Base-by-base conservation (phyloP, 495 filamentous ascomycete species). In the Annulohypoxylon maeteangense region DNA sequence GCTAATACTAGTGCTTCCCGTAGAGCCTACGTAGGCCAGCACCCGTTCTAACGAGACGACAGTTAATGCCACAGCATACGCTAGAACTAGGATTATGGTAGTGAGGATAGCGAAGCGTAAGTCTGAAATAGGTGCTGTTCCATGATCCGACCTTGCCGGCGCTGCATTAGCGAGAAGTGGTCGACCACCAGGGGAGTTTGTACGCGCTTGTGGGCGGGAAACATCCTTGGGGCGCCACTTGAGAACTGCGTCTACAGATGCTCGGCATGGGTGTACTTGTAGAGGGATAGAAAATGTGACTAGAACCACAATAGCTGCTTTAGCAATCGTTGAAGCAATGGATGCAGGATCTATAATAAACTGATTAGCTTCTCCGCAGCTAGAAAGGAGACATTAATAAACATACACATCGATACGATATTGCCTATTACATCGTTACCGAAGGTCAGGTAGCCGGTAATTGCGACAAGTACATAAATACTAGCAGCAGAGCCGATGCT, bases 281-380 rank as follows among this genome's bases (percentile, higher is more conserved):
- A 99, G 86, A 6, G 95, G 96, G 67, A 98, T 95, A 23, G 93
- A 97, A 80, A 98, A 98, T 85, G 97, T 93, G 65, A 99, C 96
- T 7, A 99, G 90, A 73, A 98, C 86, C 64, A 99, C 95, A 74
- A 99, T 99, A 51, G 95, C 96, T 7, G 92, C 93, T 69, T 94
- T 92, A 55, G 92, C 95, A 67, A 99, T 95, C 4, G 94, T 98
- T 6, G 95, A 94, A 29, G 88, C 87, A 44, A 94, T 80, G 0
- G 93, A 93, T 2, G 92, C 87, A 3, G 89, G 82, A 75, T 98
- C 86, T 89, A 64, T 8, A 51, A 16, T 5, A 20, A 62, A 47
- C 10, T 40, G 65, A 67, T 60, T 50, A 75, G 57, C 34, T 48
- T 68, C 16, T 27, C 11, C 18, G 23, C 3, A 27, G 10, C 7